These are phyloP conservation scores for Colletotrichum sp. DNA, from an alignment of 2,329 filamentous ascomycete genomes.

Conservation along the genomic window DNA sequence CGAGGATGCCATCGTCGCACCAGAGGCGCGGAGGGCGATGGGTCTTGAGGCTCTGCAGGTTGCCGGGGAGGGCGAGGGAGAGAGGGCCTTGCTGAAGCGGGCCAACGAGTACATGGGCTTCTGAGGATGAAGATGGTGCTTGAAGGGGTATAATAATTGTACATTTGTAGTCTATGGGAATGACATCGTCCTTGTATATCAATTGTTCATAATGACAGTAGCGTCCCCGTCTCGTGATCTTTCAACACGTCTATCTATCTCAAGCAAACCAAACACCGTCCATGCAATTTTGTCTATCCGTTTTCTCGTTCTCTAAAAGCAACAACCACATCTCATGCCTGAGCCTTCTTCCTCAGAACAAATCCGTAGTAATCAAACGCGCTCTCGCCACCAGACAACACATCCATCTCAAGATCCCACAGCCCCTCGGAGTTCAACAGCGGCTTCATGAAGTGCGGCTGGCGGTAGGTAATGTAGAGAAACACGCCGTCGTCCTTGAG, in stretches of 20 bases:
- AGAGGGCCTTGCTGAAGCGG: conserved; percentile 37
- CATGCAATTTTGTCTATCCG: not conserved
- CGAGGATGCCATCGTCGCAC: conserved; percentile 36
- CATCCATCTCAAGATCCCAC: conserved; percentile 50
- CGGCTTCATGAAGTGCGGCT: conserved; percentile 59
- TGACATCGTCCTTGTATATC: rapidly evolving
- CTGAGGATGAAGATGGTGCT: not conserved
- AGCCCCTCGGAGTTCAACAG: conserved; percentile 42
- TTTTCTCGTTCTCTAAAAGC: rapidly evolving
- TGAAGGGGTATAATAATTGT: not conserved
- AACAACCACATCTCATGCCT: not conserved
- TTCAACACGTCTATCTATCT: not conserved
- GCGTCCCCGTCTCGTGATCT: rapidly evolving
- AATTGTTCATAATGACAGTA: rapidly evolving
- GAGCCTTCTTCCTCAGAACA: conserved; percentile 36
- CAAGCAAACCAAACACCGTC: not conserved
- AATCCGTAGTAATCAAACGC: conserved; percentile 57
- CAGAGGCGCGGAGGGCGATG: conserved; percentile 45
- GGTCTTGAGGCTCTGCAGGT: conserved; percentile 46
- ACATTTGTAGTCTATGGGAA: not conserved
- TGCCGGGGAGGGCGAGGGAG: conserved; percentile 32
- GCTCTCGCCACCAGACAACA: conserved; percentile 40
- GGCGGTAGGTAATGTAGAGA: conserved; percentile 59
- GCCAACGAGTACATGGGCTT: conserved; percentile 54
- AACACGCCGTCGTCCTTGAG: conserved; percentile 53